Evolutionary conservation across 2,329 filamentous ascomycete species (phyloP).

Genomic region (Escovopsis weberi): DNA sequence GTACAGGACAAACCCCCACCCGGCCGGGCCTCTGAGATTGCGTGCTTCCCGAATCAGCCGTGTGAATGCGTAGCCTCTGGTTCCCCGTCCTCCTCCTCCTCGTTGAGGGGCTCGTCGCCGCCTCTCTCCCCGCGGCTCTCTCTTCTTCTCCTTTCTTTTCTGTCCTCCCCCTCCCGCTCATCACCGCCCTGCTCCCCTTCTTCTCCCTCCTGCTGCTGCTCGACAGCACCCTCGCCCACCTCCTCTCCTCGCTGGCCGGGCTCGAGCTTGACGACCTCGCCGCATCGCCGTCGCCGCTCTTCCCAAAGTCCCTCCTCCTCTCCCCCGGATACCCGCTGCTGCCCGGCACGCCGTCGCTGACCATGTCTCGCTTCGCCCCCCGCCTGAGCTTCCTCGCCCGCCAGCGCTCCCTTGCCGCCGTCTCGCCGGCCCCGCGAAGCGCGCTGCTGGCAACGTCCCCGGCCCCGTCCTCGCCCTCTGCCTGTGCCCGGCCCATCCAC

Average conservation of each 20-base stretch:
- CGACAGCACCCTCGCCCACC: constrained; percentile 1
- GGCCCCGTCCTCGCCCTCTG: neutral
- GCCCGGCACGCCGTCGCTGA: constrained; percentile 1
- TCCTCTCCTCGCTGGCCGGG: constrained; percentile 1
- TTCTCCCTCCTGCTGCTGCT: neutral
- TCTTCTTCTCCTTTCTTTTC: no score
- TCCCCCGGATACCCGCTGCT: neutral
- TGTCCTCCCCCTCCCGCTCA: no score
- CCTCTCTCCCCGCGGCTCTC: no score
- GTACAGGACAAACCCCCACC: no score
- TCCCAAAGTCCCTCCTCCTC: neutral
- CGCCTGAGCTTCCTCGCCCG: constrained; percentile 9
- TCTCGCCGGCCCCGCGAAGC: neutral
- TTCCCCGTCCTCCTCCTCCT: no score
- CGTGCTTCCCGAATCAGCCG: no score
- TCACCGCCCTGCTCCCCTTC: no score
- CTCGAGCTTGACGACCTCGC: neutral
- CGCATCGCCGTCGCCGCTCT: neutral
- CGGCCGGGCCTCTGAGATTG: no score
- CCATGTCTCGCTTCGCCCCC: constrained; percentile 15
- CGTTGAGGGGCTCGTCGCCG: no score
- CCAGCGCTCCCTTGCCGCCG: constrained; percentile 6
- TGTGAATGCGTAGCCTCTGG: no score
- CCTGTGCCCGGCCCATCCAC: constrained; percentile 11
- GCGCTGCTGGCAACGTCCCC: constrained; percentile 1